Evolutionary conservation across 352 stramenopile species (phyloP), one percentile per base, ranked within the genome.

Genomic region (Globisporangium spiculum): DNA sequence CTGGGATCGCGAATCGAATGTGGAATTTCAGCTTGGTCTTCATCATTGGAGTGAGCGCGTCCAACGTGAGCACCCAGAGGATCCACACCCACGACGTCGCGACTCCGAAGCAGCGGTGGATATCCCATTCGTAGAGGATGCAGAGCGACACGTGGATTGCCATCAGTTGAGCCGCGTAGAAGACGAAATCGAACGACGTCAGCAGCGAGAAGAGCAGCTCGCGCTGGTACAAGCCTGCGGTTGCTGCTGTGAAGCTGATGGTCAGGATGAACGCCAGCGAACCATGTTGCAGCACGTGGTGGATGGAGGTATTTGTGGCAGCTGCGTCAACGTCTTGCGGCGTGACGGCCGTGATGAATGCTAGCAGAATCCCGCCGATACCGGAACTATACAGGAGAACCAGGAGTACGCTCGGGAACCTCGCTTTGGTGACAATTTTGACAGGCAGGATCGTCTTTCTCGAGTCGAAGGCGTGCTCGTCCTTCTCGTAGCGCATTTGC

Each of bases 161-260:
- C 1, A 68, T 70, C 7, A 71, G 65, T 34, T 86, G 71, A 3
- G 72, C 48, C 0, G 57, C 53, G 63, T 83, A 79, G 44, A 80
- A 82, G 7, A 77, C 34, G 44, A 76, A 79, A 50, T 86, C 76
- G 52, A 83, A 86, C 9, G 78, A 86, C 14, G 64, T 74, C 26
- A 73, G 24, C 18, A 82, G 55, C 1, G 69, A 27, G 22, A 57
- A 41, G 1, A 86, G 62, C 10, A 86, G 53, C 10, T 83, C 24
- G 0, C 72, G 72, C 8, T 83, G 68, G 34, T 71, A 77, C 20
- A 78, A 38, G 9, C 44, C 58, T 3, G 22, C n/a, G n/a, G 79
- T 77, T 2, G 57, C 36, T 6, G 30, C 6, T 3, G 68, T 65
- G 38, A 75, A 77, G 16, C 30, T 12, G 4, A 63, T 18, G 0